Evolutionary conservation across 108 stramenopile species (phyloP).

Genomic region (Cyclotella cryptica): DNA sequence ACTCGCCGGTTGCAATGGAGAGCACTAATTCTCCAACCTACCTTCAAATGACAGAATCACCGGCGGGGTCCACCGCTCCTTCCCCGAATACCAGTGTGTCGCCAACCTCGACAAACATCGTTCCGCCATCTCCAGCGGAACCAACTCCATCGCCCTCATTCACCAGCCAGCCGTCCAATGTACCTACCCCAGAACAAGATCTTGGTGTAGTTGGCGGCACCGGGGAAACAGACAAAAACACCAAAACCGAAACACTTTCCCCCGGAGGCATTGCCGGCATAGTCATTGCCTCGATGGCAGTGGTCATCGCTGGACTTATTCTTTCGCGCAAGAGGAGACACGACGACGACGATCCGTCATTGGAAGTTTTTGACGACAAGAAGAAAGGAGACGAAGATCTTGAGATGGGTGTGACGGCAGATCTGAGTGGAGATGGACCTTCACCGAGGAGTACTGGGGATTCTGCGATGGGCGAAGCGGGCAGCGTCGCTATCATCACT

Average conservation of each 20-base stretch:
- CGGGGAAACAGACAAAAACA: background rate
- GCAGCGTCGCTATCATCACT: background rate
- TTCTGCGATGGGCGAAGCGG: background rate
- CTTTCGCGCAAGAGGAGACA: background rate
- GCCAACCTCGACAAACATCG: background rate
- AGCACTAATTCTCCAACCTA: background rate
- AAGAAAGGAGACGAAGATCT: constrained; percentile 25
- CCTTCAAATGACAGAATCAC: background rate
- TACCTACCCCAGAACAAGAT: background rate
- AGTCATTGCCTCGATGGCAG: constrained; percentile 25
- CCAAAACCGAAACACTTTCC: constrained; percentile 26
- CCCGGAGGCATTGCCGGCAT: constrained; percentile 47
- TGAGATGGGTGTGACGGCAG: constrained; percentile 7
- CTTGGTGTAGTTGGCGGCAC: background rate
- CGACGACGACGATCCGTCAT: constrained; percentile 12
- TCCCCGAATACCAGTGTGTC: background rate
- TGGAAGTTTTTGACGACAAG: constrained; percentile 2
- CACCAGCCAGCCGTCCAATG: background rate
- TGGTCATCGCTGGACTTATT: constrained; percentile 1
- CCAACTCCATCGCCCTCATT: constrained; percentile 11
- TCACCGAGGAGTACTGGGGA: background rate
- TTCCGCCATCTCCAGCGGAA: constrained; percentile 8
- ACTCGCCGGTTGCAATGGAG: constrained; percentile 6
- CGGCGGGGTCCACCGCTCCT: background rate
- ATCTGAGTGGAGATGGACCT: background rate